Evolutionary conservation across 140 eudicot genomes (phyloP).

Genomic region (Erigeron philadelphicus): DNA sequence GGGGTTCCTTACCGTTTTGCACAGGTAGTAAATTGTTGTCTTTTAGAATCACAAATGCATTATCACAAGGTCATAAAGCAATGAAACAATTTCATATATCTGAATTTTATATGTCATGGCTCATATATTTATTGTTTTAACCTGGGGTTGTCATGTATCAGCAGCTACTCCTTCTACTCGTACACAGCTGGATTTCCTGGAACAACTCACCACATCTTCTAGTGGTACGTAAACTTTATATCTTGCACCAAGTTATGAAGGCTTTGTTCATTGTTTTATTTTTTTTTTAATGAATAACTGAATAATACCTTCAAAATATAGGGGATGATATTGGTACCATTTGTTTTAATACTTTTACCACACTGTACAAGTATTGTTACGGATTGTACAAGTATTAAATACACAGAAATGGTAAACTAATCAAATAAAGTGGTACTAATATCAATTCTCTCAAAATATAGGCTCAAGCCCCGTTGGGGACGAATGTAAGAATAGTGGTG

Average conservation of each 20-base stretch:
- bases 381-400: too few relatives aligned
- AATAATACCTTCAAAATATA: neutral
- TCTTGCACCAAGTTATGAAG: neutral
- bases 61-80: too few relatives aligned
- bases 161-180: constrained; percentile 67
- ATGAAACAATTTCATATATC: neutral
- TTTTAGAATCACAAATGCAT: too few relatives aligned
- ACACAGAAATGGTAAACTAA: too few relatives aligned
- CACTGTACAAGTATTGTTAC: too few relatives aligned
- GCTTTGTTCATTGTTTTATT: neutral
- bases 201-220: constrained; percentile 66
- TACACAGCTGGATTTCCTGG: constrained; percentile 74
- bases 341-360: too few relatives aligned
- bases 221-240: constrained; percentile 39
- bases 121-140: constrained; percentile 12
- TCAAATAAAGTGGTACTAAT: too few relatives aligned
- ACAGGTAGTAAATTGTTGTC: too few relatives aligned
- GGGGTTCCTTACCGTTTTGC: too few relatives aligned
- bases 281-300: neutral
- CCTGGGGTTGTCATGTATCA: constrained; percentile 11
- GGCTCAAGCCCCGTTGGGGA: too few relatives aligned
- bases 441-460: constrained; percentile 2
- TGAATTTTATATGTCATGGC: neutral
- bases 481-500: too few relatives aligned
- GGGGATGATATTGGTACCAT: too few relatives aligned